Conservation (phyloP, 2,329 filamentous ascomycete species). For the Massarina eburnea region DNA sequence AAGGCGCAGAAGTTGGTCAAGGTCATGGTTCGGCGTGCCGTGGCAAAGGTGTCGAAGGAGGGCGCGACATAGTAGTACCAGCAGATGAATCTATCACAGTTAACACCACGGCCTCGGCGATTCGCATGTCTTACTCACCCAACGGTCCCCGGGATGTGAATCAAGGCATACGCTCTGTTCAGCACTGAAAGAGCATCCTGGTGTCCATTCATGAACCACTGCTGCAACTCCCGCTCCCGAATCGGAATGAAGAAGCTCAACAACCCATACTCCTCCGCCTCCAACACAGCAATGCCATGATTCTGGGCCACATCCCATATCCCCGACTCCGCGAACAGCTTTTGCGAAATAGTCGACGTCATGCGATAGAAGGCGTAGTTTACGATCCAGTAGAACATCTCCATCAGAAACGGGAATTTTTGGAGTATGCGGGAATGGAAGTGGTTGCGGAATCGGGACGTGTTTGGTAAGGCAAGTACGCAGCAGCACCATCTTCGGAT, state of each 20-base stretch:
- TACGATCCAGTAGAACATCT: conserved; percentile 74
- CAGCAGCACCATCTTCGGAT: conserved; percentile 55
- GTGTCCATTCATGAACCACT: conserved; percentile 60
- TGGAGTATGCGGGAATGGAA: conserved; percentile 65
- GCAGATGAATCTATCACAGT: conserved; percentile 56
- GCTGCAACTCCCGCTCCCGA: conserved; percentile 56
- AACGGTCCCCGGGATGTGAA: conserved; percentile 63
- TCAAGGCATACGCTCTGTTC: conserved; percentile 61
- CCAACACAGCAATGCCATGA: conserved; percentile 58
- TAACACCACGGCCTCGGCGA: conserved; percentile 12
- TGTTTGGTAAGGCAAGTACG: conserved; percentile 58
- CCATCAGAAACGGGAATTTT: conserved; percentile 69
- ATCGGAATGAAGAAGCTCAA: conserved; percentile 57
- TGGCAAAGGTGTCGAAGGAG: conserved; percentile 48
- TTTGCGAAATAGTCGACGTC: conserved; percentile 56
- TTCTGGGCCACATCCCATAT: conserved; percentile 60
- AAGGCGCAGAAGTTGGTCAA: conserved; percentile 58
- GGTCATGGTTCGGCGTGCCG: conserved; percentile 49
- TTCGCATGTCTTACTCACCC: conserved; percentile 45
- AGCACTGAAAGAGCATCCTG: conserved; percentile 56
- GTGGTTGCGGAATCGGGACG: conserved; percentile 62
- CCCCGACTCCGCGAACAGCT: conserved; percentile 54
- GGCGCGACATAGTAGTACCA: conserved; percentile 65
- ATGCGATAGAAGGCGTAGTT: conserved; percentile 66
- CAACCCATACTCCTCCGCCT: conserved; percentile 55